Percentiles rank a stretch among this genome's conserved stretches.
These are phyloP conservation scores for Penicillium pulvis DNA, from an alignment of 495 filamentous ascomycete species.

Conservation along the genomic window DNA sequence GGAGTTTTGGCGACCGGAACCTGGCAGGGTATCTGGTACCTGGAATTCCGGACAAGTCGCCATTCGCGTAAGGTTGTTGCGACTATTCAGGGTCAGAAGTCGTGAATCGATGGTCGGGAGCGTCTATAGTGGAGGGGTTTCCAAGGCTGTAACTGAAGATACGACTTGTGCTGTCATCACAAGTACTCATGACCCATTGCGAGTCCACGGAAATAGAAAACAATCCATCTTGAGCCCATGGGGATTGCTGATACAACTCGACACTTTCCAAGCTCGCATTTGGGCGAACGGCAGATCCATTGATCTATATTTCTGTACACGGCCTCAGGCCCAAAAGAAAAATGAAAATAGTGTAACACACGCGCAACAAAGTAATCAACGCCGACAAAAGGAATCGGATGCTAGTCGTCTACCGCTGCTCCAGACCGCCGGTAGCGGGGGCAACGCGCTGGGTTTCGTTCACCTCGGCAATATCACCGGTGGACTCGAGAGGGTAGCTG, in stretches of 20 bases:
- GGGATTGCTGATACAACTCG: neutral
- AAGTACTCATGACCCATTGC: neutral
- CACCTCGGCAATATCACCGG: conserved; percentile 52
- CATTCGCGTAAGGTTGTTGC: conserved; percentile 84
- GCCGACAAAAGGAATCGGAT: conserved; percentile 43
- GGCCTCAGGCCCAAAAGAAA: conserved; percentile 33
- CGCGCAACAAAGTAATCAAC: conserved; percentile 39
- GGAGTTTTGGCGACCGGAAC: conserved; percentile 73
- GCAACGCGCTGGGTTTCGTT: conserved; percentile 57
- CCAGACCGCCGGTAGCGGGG: conserved; percentile 51
- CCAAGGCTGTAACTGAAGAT: neutral
- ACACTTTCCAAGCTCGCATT: conserved; percentile 1
- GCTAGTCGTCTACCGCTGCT: conserved; percentile 50
- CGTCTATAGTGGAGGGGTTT: conserved; percentile 20
- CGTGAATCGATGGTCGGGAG: conserved; percentile 39
- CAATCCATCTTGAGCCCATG: neutral
- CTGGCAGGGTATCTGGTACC: conserved; percentile 87
- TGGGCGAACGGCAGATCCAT: conserved; percentile 30
- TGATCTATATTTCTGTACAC: conserved; percentile 40
- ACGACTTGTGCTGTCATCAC: neutral
- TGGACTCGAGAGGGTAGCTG: conserved; percentile 70
- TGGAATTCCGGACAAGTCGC: conserved; percentile 80
- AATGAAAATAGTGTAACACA: conserved; percentile 23
- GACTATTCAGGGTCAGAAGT: conserved; percentile 92
- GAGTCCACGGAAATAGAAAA: neutral